A percentile compares a stretch with the other conserved stretches of the same genome.
These are phyloP conservation scores for Phytophthora pluvialis DNA, from an alignment of 352 stramenopile species.

Conservation along the genomic window DNA sequence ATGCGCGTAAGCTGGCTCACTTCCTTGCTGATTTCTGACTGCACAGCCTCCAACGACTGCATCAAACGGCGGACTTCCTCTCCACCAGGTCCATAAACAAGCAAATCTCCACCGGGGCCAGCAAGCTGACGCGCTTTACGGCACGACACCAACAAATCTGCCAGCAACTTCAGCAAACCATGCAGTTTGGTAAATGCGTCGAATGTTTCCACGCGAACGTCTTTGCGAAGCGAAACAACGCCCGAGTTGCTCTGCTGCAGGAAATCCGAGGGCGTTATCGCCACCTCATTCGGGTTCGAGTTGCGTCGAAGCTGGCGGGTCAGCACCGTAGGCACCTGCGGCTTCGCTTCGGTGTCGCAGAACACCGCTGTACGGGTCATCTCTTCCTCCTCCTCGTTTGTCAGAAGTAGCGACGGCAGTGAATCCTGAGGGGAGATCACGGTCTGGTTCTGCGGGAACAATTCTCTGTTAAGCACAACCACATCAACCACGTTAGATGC, in stretches of 20 bases:
- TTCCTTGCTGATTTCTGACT: constrained; percentile 76
- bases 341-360: constrained; percentile 68
- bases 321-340: constrained; percentile 69
- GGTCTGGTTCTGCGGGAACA: constrained; percentile 56
- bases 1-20: constrained; percentile 83
- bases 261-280: constrained; percentile 68
- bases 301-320: constrained; percentile 56
- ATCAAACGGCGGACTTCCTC: constrained; percentile 85
- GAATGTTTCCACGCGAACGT: constrained; percentile 63
- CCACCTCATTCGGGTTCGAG: constrained; percentile 48
- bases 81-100: constrained; percentile 85
- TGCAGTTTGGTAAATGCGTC: constrained; percentile 82
- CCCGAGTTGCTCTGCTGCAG: constrained; percentile 78
- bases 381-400: constrained; percentile 72
- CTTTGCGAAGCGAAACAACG: constrained; percentile 69
- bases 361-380: constrained; percentile 78
- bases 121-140: constrained; percentile 83
- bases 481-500: constrained; percentile 7
- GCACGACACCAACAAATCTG: constrained; percentile 84
- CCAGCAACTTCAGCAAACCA: constrained; percentile 79
- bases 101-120: constrained; percentile 78
- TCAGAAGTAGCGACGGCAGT: constrained; percentile 63
- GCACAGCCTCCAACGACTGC: constrained; percentile 82
- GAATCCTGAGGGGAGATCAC: constrained; percentile 44
- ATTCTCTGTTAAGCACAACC: constrained; percentile 38